Conservation (phyloP, 2,329 filamentous ascomycete genomes). For the Colletotrichum chlorophyti region DNA sequence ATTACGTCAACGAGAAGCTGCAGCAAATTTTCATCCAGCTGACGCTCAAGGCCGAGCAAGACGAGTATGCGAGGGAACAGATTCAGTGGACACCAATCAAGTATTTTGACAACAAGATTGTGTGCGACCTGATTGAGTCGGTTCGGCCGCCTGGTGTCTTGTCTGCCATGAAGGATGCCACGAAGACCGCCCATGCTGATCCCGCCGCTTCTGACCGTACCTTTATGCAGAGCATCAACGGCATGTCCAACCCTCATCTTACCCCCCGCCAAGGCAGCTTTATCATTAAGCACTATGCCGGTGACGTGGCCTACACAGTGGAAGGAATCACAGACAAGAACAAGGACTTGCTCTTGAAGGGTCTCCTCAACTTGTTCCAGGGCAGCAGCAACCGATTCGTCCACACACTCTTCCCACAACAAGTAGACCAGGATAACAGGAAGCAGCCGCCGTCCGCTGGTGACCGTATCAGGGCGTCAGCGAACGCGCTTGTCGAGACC, state of each 20-base stretch:
- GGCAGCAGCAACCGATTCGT: constrained; percentile 86
- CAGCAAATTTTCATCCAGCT: constrained; percentile 99
- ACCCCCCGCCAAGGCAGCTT: constrained; percentile 93
- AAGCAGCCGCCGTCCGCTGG: constrained; percentile 92
- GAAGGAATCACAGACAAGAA: constrained; percentile 99
- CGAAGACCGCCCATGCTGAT: constrained; percentile 97
- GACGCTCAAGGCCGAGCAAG: constrained; percentile 94
- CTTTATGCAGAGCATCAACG: constrained; percentile 92
- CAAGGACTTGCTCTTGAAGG: constrained; percentile 96
- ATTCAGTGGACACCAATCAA: constrained; percentile 99
- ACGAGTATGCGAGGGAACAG: constrained; percentile 94
- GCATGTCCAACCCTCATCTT: constrained; percentile 90
- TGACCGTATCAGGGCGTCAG: constrained; percentile 93
- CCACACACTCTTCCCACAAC: constrained; percentile 86
- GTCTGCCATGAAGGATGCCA: constrained; percentile 95
- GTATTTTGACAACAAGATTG: constrained; percentile 99
- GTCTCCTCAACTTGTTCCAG: constrained; percentile 85
- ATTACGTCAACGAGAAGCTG: constrained; percentile 99
- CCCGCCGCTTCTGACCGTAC: constrained; percentile 93
- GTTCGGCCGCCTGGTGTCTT: constrained; percentile 90
- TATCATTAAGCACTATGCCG: constrained; percentile 98
- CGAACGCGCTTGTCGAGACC: constrained; percentile 92
- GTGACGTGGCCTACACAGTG: constrained; percentile 92
- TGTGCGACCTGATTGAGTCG: constrained; percentile 96
- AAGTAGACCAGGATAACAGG: constrained; percentile 95